Percentiles rank a stretch among this genome's conserved stretches.
These are phyloP conservation scores for Suhomyces chickasaworum DNA, from an alignment of 1,139 yeast genomes.

Conservation along the genomic window DNA sequence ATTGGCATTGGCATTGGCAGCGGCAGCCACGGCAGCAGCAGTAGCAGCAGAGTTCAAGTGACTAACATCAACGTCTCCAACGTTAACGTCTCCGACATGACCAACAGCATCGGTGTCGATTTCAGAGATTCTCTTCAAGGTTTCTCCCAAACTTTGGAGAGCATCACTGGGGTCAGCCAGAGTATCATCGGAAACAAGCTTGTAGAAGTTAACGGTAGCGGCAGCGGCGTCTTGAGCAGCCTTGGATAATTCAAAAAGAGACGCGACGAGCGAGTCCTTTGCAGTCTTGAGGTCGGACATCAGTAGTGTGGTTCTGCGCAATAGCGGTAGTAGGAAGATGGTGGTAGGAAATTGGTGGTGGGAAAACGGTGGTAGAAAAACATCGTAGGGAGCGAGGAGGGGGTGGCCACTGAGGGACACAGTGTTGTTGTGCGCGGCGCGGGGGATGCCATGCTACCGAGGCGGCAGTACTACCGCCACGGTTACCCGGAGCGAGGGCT, in stretches of 20 bases:
- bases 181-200: slow-evolving; percentile 44
- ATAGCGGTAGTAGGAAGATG: slow-evolving; percentile 9
- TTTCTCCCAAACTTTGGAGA: slow-evolving; percentile 35
- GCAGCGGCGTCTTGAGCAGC: slow-evolving; percentile 81
- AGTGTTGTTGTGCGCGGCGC: slow-evolving; percentile 10
- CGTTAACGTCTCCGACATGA: slow-evolving; percentile 19
- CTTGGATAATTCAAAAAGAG: slow-evolving; percentile 76
- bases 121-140: slow-evolving; percentile 16
- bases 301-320: slow-evolving; percentile 13
- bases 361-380: background rate
- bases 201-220: slow-evolving; percentile 75
- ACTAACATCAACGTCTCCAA: slow-evolving; percentile 18
- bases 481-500: slow-evolving; percentile 12
- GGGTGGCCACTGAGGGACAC: slow-evolving; percentile 1
- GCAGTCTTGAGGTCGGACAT: slow-evolving; percentile 44
- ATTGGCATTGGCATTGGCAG: slow-evolving; percentile 17
- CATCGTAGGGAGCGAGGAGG: slow-evolving; percentile 1
- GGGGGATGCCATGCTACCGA: background rate
- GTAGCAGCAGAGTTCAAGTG: slow-evolving; percentile 18
- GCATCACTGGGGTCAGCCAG: slow-evolving; percentile 28
- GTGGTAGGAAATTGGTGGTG: slow-evolving; percentile 10
- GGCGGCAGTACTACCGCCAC: slow-evolving; percentile 5
- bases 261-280: slow-evolving; percentile 64
- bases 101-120: slow-evolving; percentile 20
- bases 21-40: slow-evolving; percentile 14